Percentiles rank a stretch among this genome's conserved stretches.
Evolutionary conservation across 208 protist species (phyloP).

Genomic region (Hexamita inflata): DNA sequence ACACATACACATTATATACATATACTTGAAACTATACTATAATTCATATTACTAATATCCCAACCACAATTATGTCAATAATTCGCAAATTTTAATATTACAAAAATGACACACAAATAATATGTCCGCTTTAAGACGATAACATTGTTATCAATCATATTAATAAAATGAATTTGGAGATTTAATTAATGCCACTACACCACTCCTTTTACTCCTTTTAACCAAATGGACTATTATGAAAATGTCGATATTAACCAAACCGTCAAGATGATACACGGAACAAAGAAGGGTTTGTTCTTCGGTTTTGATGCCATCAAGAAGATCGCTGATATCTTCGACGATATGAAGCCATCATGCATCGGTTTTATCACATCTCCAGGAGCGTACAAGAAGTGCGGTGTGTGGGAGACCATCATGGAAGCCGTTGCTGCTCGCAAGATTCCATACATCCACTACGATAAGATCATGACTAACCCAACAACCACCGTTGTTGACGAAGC

Average conservation of each 20-base stretch:
- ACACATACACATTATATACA: no score
- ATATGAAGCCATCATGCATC: conserved; percentile 3
- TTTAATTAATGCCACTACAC: no score
- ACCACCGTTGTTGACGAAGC: conserved; percentile 6
- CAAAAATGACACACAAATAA: no score
- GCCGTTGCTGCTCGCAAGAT: background rate
- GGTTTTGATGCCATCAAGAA: conserved; percentile 28
- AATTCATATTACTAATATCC: no score
- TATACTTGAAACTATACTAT: no score
- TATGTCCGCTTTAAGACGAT: no score
- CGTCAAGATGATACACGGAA: conserved; percentile 3
- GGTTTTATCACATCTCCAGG: conserved; percentile 29
- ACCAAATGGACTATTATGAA: conserved; percentile 16
- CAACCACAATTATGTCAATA: no score
- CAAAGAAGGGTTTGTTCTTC: conserved; percentile 22
- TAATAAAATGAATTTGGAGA: no score
- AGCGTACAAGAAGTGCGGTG: conserved; percentile 27
- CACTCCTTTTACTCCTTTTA: no score
- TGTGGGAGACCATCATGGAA: conserved; percentile 13
- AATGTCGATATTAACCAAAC: background rate
- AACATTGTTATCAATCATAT: no score
- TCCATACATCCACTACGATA: conserved; percentile 29
- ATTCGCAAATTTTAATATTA: no score
- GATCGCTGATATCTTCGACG: conserved; percentile 28
- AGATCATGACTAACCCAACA: conserved; percentile 34